Evolutionary conservation across 768 basidiomycete species (phyloP).

Genomic region (Ramaria rubella): DNA sequence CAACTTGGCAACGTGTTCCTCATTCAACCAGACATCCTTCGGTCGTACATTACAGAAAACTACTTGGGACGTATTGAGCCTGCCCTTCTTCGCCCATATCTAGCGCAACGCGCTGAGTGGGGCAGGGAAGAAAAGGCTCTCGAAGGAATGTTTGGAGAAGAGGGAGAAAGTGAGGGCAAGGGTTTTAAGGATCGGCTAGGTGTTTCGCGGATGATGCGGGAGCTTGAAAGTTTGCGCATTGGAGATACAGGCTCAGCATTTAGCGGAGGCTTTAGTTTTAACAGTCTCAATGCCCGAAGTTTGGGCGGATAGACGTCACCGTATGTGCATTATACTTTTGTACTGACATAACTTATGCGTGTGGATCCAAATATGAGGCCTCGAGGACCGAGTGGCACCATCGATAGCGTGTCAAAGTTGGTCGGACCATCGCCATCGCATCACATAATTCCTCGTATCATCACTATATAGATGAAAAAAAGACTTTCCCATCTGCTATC

Average conservation of each 20-base stretch:
- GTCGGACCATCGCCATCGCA: too few relatives aligned
- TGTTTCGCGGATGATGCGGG: constrained; percentile 83
- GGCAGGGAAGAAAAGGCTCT: constrained; percentile 77
- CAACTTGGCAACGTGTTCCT: constrained; percentile 97
- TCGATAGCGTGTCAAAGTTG: too few relatives aligned
- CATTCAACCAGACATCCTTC: constrained; percentile 90
- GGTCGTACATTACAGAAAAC: constrained; percentile 90
- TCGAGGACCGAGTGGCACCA: too few relatives aligned
- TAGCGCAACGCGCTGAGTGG: constrained; percentile 89
- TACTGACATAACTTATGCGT: neutral
- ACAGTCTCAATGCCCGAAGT: constrained; percentile 2
- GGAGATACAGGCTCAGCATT: constrained; percentile 17
- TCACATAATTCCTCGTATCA: too few relatives aligned
- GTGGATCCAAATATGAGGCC: too few relatives aligned
- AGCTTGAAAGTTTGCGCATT: constrained; percentile 62
- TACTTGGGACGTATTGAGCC: constrained; percentile 91
- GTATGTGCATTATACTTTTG: neutral
- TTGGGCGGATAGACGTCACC: neutral
- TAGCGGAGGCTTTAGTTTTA: constrained; percentile 6
- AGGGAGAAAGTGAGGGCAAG: constrained; percentile 33
- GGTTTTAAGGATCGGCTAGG: constrained; percentile 52
- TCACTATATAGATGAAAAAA: too few relatives aligned
- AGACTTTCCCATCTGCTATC: neutral
- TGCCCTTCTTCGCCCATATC: constrained; percentile 80
- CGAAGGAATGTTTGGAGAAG: constrained; percentile 37